phyloP scores from a whole-genome alignment of 2,329 filamentous ascomycete genomes.

The Penicillium sp. region DNA sequence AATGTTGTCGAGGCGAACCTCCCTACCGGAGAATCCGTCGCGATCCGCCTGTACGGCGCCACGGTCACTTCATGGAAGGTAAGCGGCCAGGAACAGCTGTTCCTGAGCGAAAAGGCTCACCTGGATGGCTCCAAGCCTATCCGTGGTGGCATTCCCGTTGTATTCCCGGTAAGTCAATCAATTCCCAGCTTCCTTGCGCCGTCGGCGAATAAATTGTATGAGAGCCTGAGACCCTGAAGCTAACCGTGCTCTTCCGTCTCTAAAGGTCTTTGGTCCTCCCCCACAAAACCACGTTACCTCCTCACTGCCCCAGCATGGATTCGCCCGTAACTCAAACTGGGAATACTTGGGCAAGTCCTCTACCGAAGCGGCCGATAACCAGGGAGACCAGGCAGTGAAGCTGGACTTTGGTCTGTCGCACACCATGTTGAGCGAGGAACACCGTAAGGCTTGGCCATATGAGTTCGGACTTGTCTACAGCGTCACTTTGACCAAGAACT shows the following conservation, averaged over 20 bases:
- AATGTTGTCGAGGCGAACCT: slow-evolving; percentile 75
- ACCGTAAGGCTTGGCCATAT: slow-evolving; percentile 74
- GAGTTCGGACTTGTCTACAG: slow-evolving; percentile 91
- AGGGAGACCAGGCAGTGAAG: slow-evolving; percentile 71
- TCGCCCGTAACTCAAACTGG: slow-evolving; percentile 87
- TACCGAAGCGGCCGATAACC: slow-evolving; percentile 34
- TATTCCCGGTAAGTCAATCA: slow-evolving; percentile 73
- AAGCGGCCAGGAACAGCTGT: slow-evolving; percentile 77
- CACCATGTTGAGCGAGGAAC: slow-evolving; percentile 66
- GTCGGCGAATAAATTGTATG: background rate
- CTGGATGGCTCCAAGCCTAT: slow-evolving; percentile 88
- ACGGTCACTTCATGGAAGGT: slow-evolving; percentile 93
- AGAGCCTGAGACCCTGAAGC: background rate
- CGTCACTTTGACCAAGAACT: slow-evolving; percentile 75
- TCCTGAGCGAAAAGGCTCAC: slow-evolving; percentile 75
- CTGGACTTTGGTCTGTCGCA: slow-evolving; percentile 91
- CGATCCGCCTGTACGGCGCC: slow-evolving; percentile 85
- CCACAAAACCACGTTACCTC: slow-evolving; percentile 74
- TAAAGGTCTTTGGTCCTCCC: slow-evolving; percentile 76
- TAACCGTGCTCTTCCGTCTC: background rate
- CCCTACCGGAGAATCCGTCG: slow-evolving; percentile 81
- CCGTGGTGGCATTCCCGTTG: slow-evolving; percentile 84
- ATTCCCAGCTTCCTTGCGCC: background rate
- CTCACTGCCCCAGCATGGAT: slow-evolving; percentile 86
- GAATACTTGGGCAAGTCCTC: slow-evolving; percentile 69